Percentiles rank a stretch among this genome's conserved stretches.
Evolutionary conservation across 176 grass and related monocot genomes (phyloP).

Genomic region (Avena atlantica): DNA sequence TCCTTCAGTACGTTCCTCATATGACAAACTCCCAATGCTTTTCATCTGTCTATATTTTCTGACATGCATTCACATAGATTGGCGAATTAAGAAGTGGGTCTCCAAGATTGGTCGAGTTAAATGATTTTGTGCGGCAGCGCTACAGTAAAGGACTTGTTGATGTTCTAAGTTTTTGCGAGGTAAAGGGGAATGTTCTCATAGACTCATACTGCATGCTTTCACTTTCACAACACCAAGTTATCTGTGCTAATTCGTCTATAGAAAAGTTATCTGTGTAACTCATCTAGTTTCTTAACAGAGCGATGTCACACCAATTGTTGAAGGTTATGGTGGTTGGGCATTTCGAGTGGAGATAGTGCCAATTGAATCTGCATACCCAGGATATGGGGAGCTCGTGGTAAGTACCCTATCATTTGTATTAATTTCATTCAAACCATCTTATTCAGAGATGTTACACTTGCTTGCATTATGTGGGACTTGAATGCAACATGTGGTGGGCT

Average conservation of each 20-base stretch:
- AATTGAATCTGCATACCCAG: constrained; percentile 98
- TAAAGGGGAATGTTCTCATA: constrained; percentile 40
- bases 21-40: constrained; percentile 24
- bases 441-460: not conserved
- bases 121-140: constrained; percentile 78
- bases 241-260: constrained; percentile 34
- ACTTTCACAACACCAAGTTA: constrained; percentile 15
- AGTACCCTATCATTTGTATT: constrained; percentile 44
- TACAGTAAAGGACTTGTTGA: constrained; percentile 79
- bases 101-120: constrained; percentile 87
- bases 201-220: not conserved
- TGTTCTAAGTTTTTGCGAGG: constrained; percentile 98
- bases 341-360: constrained; percentile 91
- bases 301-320: constrained; percentile 94
- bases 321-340: constrained; percentile 99
- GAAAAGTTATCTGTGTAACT: constrained; percentile 7
- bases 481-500: constrained; percentile 3
- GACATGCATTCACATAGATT: constrained; percentile 58
- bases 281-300: constrained; percentile 59
- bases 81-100: constrained; percentile 96
- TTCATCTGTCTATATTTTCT: constrained; percentile 1
- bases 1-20: constrained; percentile 67
- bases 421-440: not conserved
- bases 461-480: not conserved
- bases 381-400: constrained; percentile 91